Evolutionary conservation across 2,329 filamentous ascomycete species (phyloP), one percentile per base, ranked within the genome.

Genomic region (Colletotrichum paranaense): DNA sequence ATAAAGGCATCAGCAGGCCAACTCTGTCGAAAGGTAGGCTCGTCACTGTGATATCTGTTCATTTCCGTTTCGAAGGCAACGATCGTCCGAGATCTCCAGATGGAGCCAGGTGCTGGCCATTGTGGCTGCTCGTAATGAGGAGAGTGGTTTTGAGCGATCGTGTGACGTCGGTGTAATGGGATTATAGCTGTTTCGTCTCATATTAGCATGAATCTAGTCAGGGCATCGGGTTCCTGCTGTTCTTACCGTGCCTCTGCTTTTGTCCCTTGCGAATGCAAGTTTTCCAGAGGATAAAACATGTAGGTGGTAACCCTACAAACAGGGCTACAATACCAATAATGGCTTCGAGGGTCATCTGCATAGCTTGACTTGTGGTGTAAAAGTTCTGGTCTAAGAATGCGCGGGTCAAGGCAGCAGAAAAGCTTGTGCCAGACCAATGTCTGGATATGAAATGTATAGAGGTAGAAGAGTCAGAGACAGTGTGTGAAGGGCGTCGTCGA

Each of bases 341-440:
- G 22, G 67, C 67, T n/a, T 73, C 71, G 2, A 67, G 56, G 5
- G 56, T 71, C 2, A 73, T n/a, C 9, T 73, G 35, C 71, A 73
- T 73, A 22, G 42, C 42, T n/a, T 49, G 3, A 38, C 12, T 38
- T 1, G 5, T 46, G 16, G 42, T 22, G 4, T 4, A n/a, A 46
- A 3, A 46, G 14, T 19, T 19, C 16, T 38, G 35, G 14, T 38
- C 38, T 19, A 0, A 42, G 38, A 19, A 42, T 42, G 1, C 5
- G 38, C 1, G 16, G 5, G 3, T 46, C 42, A 0, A 19, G 5
- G 16, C 8, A 6, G 1, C 5, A 42, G 3, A 14, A 42, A 7
- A 42, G 16, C 16, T 42, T 42, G 38, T 19, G 38, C 1, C 38
- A 2, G 38, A 19, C 1, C 14, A 42, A 42, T 42, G 1, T 0